A percentile compares a stretch with the other conserved stretches of the same genome.
These are phyloP conservation scores for Xylariaceae sp. DNA, from an alignment of 2,329 filamentous ascomycete species.

Conservation along the genomic window DNA sequence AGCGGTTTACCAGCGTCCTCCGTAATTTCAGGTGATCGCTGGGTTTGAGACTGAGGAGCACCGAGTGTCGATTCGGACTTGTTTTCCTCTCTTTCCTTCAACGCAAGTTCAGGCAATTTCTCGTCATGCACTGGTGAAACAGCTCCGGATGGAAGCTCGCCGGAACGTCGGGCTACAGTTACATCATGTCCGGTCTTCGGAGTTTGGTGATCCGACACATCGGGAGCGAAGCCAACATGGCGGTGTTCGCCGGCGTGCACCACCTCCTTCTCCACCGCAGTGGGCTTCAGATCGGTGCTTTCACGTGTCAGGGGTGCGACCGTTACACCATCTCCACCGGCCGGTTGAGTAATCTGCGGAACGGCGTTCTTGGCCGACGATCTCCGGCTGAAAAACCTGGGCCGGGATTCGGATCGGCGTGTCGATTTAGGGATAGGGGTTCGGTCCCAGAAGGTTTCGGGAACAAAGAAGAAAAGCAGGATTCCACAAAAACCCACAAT, in stretches of 20 bases:
- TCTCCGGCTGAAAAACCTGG: constrained; percentile 43
- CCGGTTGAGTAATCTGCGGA: constrained; percentile 11
- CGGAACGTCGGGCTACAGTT: not conserved
- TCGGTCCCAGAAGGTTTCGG: constrained; percentile 94
- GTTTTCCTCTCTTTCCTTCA: not conserved
- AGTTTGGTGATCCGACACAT: constrained; percentile 19
- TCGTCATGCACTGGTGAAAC: not conserved
- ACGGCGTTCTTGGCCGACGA: constrained; percentile 38
- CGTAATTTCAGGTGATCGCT: constrained; percentile 13
- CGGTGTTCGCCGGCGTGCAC: constrained; percentile 26
- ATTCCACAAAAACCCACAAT: constrained; percentile 65
- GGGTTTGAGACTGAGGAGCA: constrained; percentile 25
- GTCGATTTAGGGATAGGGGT: constrained; percentile 50
- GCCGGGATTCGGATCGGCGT: constrained; percentile 37
- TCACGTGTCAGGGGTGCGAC: not conserved
- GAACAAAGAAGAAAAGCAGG: constrained; percentile 83
- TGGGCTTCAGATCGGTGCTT: constrained; percentile 8
- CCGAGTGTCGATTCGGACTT: constrained; percentile 14
- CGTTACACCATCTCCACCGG: not conserved
- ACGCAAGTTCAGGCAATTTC: not conserved
- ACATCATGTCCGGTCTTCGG: constrained; percentile 17
- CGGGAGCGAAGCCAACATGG: constrained; percentile 54
- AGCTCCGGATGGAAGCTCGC: not conserved
- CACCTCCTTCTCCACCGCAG: constrained; percentile 11
- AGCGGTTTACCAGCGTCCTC: not conserved